Percentiles rank a stretch among this genome's conserved stretches.
phyloP scores from a whole-genome alignment of 208 protist genomes.

The Leptomonas pyrrhocoris region DNA sequence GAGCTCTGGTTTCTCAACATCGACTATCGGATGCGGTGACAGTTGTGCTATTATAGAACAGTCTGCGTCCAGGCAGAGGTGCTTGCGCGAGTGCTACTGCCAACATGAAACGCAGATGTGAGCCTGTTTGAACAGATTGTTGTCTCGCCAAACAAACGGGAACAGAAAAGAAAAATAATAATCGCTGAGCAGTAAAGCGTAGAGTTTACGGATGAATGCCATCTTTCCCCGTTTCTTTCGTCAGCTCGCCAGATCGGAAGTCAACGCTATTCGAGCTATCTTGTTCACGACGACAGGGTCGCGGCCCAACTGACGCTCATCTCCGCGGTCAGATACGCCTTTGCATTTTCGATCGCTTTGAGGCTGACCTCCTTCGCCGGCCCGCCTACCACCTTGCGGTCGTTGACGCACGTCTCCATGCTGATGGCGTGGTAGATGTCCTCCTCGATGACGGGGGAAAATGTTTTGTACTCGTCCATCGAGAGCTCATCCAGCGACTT shows the following conservation, averaged over 20 bases:
- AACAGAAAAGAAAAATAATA: too few species aligned
- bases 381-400: conserved; percentile 37
- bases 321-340: conserved; percentile 14
- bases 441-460: conserved; percentile 27
- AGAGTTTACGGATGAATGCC: too few species aligned
- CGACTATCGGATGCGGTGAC: too few species aligned
- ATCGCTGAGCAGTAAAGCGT: too few species aligned
- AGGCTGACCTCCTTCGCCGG: conserved; percentile 32
- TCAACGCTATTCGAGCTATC: too few species aligned
- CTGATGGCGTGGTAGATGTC: conserved; percentile 42
- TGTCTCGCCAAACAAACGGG: too few species aligned
- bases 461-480: conserved; percentile 28
- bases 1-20: too few species aligned
- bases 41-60: too few species aligned
- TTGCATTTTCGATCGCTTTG: conserved; percentile 25
- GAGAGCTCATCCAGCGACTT: conserved; percentile 36
- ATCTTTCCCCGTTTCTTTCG: too few species aligned
- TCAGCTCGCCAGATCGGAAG: too few species aligned
- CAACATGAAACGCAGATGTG: not conserved
- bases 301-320: not conserved
- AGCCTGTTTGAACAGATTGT: not conserved
- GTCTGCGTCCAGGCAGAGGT: not conserved
- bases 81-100: conserved; percentile 1
- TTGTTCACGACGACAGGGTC: not conserved
- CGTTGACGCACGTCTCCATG: conserved; percentile 42